phyloP scores from a whole-genome alignment of 2,329 filamentous ascomycete genomes.

The Trichoderma hamatum region DNA sequence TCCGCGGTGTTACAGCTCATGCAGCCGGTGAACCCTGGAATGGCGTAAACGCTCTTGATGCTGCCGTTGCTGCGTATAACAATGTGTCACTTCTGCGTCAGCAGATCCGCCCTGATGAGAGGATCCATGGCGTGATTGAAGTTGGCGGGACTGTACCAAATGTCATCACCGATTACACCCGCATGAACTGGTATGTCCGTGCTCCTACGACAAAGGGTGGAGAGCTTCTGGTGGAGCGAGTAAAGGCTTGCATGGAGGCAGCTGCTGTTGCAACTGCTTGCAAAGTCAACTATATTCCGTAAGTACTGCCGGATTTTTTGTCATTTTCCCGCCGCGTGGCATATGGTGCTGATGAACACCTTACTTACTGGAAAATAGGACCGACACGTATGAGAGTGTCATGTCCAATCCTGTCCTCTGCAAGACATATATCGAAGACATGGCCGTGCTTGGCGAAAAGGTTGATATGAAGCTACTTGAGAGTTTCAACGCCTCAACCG shows the following conservation, averaged over 20 bases:
- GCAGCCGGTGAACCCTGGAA: conserved; percentile 44
- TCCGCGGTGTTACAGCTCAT: conserved; percentile 41
- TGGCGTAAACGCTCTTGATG: conserved; percentile 45
- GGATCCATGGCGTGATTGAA: conserved; percentile 44
- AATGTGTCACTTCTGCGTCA: conserved; percentile 44
- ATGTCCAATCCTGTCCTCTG: conserved; percentile 50
- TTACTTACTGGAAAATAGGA: conserved; percentile 28
- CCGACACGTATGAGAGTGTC: conserved; percentile 49
- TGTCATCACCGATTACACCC: conserved; percentile 44
- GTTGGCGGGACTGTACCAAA: conserved; percentile 44
- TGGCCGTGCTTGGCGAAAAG: conserved; percentile 45
- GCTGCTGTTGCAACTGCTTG: conserved; percentile 43
- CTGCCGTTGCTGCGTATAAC: conserved; percentile 42
- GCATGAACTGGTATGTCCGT: conserved; percentile 46
- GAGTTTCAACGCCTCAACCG: conserved; percentile 47
- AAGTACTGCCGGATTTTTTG: conserved; percentile 27
- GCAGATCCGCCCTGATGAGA: conserved; percentile 43
- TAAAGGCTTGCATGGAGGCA: conserved; percentile 43
- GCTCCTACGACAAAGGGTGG: conserved; percentile 39
- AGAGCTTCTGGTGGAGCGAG: conserved; percentile 36
- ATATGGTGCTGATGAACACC: neutral
- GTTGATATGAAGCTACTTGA: conserved; percentile 42
- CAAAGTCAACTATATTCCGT: conserved; percentile 42
- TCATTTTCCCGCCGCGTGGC: neutral
- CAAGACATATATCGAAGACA: conserved; percentile 47